These are phyloP conservation scores for Calocybe indica DNA, from an alignment of 768 basidiomycete genomes.

Conservation along the genomic window DNA sequence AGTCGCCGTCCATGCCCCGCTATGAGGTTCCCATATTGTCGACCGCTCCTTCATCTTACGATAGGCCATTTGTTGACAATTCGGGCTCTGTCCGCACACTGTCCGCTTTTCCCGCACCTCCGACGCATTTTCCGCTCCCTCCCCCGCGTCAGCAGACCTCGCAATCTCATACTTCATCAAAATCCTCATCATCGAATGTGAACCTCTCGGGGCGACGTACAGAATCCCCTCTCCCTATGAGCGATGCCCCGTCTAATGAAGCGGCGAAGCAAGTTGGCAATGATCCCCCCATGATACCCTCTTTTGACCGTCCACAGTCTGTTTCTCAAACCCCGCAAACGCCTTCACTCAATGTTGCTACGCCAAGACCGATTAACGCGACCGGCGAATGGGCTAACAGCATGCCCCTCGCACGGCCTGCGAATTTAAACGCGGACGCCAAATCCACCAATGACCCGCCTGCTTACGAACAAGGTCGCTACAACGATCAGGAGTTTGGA, in stretches of 20 bases:
- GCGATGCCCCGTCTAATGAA: constrained; percentile 3
- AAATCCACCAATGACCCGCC: not conserved
- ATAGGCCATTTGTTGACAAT: constrained; percentile 31
- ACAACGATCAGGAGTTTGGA: constrained; percentile 28
- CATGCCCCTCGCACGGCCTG: no score
- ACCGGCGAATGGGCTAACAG: no score
- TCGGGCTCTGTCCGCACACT: constrained; percentile 60
- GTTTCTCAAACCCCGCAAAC: not conserved
- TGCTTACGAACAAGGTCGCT: not conserved
- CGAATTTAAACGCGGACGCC: not conserved
- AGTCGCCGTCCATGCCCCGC: not conserved
- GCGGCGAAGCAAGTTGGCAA: not conserved
- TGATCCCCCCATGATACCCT: not conserved
- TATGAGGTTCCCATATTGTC: not conserved
- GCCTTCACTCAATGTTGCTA: not conserved
- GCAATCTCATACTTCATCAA: constrained; percentile 15
- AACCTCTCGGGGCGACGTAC: constrained; percentile 13
- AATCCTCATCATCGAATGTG: constrained; percentile 19
- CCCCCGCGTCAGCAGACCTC: constrained; percentile 27
- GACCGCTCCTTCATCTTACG: constrained; percentile 23
- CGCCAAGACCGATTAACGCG: not conserved
- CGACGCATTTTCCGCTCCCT: constrained; percentile 66
- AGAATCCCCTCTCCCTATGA: constrained; percentile 18
- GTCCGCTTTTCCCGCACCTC: constrained; percentile 69
- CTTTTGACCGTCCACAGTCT: not conserved